Base-by-base conservation (phyloP, 805 yeast genomes). In the Saturnispora serradocipensis region DNA sequence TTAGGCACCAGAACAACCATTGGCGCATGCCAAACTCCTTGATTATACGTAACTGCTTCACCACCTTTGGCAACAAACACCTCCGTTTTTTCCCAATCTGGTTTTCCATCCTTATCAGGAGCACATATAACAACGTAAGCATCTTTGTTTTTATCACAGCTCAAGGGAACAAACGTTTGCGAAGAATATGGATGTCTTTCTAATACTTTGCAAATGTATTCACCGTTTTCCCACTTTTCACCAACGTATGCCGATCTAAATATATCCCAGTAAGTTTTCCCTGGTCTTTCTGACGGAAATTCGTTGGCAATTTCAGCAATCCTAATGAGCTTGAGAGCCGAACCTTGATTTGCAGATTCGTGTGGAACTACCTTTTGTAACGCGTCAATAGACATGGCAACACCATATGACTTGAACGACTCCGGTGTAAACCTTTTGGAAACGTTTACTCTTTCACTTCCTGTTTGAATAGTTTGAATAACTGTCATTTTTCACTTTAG, bases 21-120 rank as follows among this genome's bases (percentile, higher is more conserved):
- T 3, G 98, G 97, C 0, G 97, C 96, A 64, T 90, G 98, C 98
- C 98, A 90, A 4, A 84, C 78, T 1, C 85, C 88, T 11, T 76
- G 78, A 0, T 89, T 95, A 64, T 89, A 89, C 0, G 97, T 90
- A 4, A 90, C 88, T 0, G 96, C 86, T 62, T 89, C 96, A 63
- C 86, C 83, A 0, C 96, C 96, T 51, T 69, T 75, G 57, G 90
- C 87, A 5, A 80, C 57, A 60, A 89, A 90, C 0, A 95, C 96
- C 56, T 71, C 74, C 10, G 83, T 59, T 0, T 77, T 67, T 2
- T 68, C 58, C n/a, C 78, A 75, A 58, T 85, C 86, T 0, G 97
- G 96, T 43, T 81, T 59, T 7, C 63, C 67, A 3, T 70, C 70
- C 6, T 67, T 59, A 40, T 62, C 59, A 16, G 63, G 57, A 0